These are phyloP conservation scores for Xylaria polymorpha DNA, from an alignment of 2,329 filamentous ascomycete genomes.

Conservation along the genomic window DNA sequence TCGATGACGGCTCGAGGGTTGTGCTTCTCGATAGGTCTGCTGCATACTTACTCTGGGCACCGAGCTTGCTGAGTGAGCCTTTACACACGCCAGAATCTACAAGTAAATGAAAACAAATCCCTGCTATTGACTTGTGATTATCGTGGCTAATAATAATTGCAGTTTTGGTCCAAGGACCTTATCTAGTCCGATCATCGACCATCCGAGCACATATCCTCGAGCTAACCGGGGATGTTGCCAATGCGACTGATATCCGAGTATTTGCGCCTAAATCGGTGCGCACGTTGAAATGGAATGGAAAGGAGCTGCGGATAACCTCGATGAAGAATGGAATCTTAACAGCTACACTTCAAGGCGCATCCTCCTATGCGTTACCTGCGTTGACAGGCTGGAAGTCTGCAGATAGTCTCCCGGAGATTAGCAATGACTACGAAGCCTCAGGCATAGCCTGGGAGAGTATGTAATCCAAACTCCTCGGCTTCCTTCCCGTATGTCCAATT, in stretches of 20 bases:
- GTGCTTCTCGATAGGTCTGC: constrained; percentile 65
- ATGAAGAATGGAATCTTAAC: constrained; percentile 47
- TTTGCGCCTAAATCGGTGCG: constrained; percentile 60
- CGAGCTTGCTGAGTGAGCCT: constrained; percentile 61
- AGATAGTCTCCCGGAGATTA: constrained; percentile 62
- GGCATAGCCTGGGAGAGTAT: constrained; percentile 57
- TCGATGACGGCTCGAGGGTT: constrained; percentile 60
- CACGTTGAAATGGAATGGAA: constrained; percentile 64
- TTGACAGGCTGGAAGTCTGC: constrained; percentile 60
- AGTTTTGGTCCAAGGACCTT: constrained; percentile 65
- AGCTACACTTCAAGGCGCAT: constrained; percentile 46
- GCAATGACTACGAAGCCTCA: constrained; percentile 56
- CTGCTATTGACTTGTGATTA: not conserved
- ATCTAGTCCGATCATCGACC: constrained; percentile 61
- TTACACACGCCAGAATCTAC: constrained; percentile 58
- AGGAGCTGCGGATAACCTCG: constrained; percentile 49
- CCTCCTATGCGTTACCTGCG: constrained; percentile 53
- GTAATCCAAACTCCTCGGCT: constrained; percentile 23
- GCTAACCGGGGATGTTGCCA: constrained; percentile 59
- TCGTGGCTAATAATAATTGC: not conserved
- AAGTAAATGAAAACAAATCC: constrained; percentile 46
- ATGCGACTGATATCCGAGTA: constrained; percentile 57
- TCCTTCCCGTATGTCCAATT: not conserved
- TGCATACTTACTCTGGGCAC: constrained; percentile 68
- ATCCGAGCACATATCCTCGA: constrained; percentile 53